A percentile compares a stretch with the other conserved stretches of the same genome.
These are phyloP conservation scores for Backusella mclennaniae DNA, from an alignment of 192 early-diverging fungal genomes.

Conservation along the genomic window DNA sequence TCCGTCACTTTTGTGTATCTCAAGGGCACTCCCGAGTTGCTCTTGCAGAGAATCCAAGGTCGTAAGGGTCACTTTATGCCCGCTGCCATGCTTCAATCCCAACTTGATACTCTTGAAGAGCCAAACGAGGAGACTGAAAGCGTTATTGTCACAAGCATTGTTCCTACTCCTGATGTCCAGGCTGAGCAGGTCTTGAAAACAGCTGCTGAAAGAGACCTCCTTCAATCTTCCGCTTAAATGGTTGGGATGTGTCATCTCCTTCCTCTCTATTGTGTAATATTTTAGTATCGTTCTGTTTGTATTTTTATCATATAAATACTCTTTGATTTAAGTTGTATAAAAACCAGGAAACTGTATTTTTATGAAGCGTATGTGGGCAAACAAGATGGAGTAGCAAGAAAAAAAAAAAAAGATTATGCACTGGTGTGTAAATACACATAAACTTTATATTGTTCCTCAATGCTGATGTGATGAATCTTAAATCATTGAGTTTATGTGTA, in stretches of 20 bases:
- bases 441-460: too few species aligned
- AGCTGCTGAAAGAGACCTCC: not conserved
- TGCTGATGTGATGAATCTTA: too few species aligned
- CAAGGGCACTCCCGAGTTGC: conserved; percentile 45
- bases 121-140: conserved; percentile 29
- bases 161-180: not conserved
- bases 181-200: not conserved
- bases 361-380: not conserved
- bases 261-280: not conserved
- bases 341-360: not conserved
- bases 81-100: conserved; percentile 52
- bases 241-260: not conserved
- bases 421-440: too few species aligned
- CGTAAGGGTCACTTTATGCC: conserved; percentile 59
- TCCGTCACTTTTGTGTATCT: conserved; percentile 58
- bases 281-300: not conserved
- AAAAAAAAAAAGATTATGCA: not conserved
- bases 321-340: not conserved
- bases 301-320: not conserved
- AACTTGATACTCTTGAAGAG: conserved; percentile 62
- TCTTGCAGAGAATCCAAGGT: conserved; percentile 44
- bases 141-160: conserved; percentile 34
- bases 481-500: too few species aligned
- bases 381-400: not conserved
- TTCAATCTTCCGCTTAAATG: not conserved